phyloP scores from a whole-genome alignment of 2,329 filamentous ascomycete species.

The Sclerotinia spermophila region DNA sequence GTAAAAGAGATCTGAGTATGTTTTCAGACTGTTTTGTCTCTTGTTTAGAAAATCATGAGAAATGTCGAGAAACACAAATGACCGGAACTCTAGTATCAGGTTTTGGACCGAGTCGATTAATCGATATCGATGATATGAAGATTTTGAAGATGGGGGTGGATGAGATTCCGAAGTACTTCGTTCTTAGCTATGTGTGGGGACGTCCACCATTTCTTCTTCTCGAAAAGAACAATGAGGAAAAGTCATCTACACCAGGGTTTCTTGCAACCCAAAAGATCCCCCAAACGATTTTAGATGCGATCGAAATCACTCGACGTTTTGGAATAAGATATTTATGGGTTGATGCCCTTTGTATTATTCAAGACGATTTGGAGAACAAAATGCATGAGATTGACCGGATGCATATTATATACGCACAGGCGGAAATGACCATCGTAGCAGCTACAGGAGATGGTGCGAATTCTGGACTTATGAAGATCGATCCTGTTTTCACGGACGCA shows the following conservation, averaged over 20 bases:
- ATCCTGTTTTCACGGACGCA: not conserved
- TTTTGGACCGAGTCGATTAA: not conserved
- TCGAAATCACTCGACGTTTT: conserved; percentile 17
- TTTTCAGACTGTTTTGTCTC: not conserved
- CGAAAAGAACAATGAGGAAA: not conserved
- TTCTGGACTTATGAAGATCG: not conserved
- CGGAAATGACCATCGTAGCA: conserved; percentile 20
- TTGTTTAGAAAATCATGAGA: not conserved
- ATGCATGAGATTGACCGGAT: conserved; percentile 19
- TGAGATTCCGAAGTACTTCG: conserved; percentile 16
- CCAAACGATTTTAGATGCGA: conserved; percentile 21
- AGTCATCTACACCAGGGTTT: not conserved
- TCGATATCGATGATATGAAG: not conserved
- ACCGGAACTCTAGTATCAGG: not conserved
- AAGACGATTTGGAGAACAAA: conserved; percentile 19
- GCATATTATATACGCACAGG: conserved; percentile 17
- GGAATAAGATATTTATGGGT: conserved; percentile 23
- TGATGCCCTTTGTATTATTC: conserved; percentile 25
- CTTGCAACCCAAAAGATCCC: not conserved
- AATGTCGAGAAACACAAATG: not conserved
- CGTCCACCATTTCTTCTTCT: conserved; percentile 8
- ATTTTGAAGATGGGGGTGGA: not conserved
- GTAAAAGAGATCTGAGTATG: not conserved
- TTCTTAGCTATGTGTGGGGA: conserved; percentile 25
- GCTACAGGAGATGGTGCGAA: not conserved